Evolutionary conservation across 2,329 filamentous ascomycete genomes (phyloP), one percentile per base, ranked within the genome.

Genomic region (Ascochyta pisi): DNA sequence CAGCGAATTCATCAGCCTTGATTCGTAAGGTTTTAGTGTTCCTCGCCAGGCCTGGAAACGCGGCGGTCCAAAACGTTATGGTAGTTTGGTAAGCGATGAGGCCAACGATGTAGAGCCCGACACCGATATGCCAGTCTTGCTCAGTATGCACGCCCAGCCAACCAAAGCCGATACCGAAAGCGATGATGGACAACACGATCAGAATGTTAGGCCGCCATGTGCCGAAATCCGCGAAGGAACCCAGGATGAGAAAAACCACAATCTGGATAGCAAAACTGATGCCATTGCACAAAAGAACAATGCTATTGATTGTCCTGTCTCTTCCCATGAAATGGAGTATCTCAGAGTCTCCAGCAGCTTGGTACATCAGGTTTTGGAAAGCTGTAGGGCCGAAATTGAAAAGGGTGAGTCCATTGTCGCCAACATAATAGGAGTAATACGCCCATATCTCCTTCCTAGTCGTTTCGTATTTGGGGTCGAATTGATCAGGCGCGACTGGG

Each of bases 261-360:
- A 86, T 82, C 68, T 90, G 87, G 33, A 88, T 82, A 1, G 86
- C 86, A 67, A 90, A 90, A 15, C 83, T 86, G 52, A 89, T 85
- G 49, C 88, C 87, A 65, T 89, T 89, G 68, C 81, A 81, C 0
- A 89, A 77, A 7, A 90, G 76, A 4, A 90, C 85, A 50, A 89
- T 69, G 9, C 61, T 64, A 37, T 70, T 64, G 50, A 70, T 63
- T 1, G 58, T 66, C 13, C 70, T 61, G 23, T 79, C 72, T 34
- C 76, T 76, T 13, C 86, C 86, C 1, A 82, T 81, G 57, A 89
- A 89, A 2, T 66, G 63, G 22, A 89, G 72, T 1, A 82, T 77
- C 1, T 78, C 81, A 9, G 77, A 78, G 44, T 84, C 78, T 7
- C 83, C 81, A 4, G 84, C 85, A 0, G 86, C 86, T 69, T 87